Evolutionary conservation across 768 basidiomycete species (phyloP).

Genomic region (Russula sp.): DNA sequence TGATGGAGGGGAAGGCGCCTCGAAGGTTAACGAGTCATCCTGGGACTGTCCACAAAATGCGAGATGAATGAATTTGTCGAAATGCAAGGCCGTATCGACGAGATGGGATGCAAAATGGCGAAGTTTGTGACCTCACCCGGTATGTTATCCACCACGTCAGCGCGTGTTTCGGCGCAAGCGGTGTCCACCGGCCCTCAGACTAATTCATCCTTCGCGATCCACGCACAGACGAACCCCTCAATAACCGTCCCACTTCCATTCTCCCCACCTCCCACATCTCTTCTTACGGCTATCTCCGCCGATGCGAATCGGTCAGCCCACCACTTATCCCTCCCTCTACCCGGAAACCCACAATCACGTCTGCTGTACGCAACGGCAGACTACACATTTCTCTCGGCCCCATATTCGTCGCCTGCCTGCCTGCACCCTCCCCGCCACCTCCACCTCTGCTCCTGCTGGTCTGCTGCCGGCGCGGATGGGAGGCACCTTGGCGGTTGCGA

Average conservation of each 20-base stretch:
- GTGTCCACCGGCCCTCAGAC: conserved; percentile 47
- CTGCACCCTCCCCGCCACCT: conserved; percentile 31
- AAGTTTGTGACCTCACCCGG: conserved; percentile 57
- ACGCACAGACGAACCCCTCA: conserved; percentile 32
- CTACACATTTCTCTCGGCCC: conserved; percentile 61
- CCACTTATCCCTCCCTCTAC: conserved; percentile 51
- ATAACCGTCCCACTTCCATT: conserved; percentile 34
- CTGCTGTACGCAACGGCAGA: conserved; percentile 84
- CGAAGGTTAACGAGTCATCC: no score
- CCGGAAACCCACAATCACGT: conserved; percentile 46
- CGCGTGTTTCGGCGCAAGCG: conserved; percentile 45
- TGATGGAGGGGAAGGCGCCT: no score
- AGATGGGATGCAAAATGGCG: conserved; percentile 78
- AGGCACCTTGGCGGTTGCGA: conserved; percentile 32
- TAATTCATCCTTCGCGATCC: conserved; percentile 49
- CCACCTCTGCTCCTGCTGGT: conserved; percentile 23
- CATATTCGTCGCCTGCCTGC: conserved; percentile 50
- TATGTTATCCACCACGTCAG: conserved; percentile 52
- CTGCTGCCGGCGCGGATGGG: conserved; percentile 15
- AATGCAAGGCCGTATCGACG: conserved; percentile 68
- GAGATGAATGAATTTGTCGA: no score
- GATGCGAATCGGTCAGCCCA: conserved; percentile 57
- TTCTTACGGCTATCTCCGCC: conserved; percentile 34
- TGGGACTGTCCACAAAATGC: no score
- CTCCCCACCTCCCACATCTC: conserved; percentile 30